Conservation (phyloP, 1,284 basidiomycete genomes). For the Austroboletus novae-zelandiae region DNA sequence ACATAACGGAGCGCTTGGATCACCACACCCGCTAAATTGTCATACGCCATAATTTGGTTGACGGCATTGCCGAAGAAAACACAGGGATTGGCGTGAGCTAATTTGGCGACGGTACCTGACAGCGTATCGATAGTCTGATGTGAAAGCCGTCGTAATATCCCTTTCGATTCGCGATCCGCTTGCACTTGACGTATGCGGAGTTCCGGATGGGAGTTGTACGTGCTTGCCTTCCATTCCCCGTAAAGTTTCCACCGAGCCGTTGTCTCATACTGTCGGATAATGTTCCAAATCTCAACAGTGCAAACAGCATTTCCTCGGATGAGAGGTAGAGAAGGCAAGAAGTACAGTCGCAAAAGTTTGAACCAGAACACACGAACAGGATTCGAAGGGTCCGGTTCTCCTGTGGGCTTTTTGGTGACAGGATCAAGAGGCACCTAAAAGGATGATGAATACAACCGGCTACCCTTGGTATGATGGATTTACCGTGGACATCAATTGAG, state of each 20-base stretch:
- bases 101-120: conserved; percentile 89
- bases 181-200: conserved; percentile 70
- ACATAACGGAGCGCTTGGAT: conserved; percentile 90
- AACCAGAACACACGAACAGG: conserved; percentile 76
- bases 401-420: conserved; percentile 52
- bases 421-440: conserved; percentile 50
- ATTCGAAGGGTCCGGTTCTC: conserved; percentile 50
- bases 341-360: conserved; percentile 72
- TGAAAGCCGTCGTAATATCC: conserved; percentile 78
- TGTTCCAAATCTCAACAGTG: conserved; percentile 85
- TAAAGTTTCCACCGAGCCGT: conserved; percentile 86
- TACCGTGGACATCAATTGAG: conserved; percentile 46
- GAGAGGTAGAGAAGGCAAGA: conserved; percentile 86
- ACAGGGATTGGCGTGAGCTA: conserved; percentile 91
- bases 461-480: conserved; percentile 33
- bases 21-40: conserved; percentile 89
- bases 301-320: conserved; percentile 84
- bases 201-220: conserved; percentile 71
- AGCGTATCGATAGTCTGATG: conserved; percentile 79
- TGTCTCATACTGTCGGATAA: conserved; percentile 78
- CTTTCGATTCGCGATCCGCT: conserved; percentile 76
- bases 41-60: conserved; percentile 95
- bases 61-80: conserved; percentile 90
- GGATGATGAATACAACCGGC: conserved; percentile 7
- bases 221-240: conserved; percentile 89